Evolutionary conservation across 331 rosid species (phyloP), one percentile per base, ranked within the genome.

Genomic region (Cucumis variabilis): DNA sequence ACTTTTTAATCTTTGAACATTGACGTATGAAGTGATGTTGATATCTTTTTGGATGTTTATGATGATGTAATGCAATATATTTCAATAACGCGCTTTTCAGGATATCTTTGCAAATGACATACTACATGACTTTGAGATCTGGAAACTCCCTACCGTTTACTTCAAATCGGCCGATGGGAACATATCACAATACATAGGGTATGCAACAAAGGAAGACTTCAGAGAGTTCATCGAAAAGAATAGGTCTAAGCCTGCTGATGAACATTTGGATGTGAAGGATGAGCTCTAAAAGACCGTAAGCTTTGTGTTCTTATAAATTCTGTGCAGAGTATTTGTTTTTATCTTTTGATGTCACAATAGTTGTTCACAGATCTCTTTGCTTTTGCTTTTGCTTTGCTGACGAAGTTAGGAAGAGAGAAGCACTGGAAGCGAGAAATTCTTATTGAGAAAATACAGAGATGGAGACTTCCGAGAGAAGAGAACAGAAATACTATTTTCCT

Each of bases 41-140:
- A 17, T 14, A 8, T 33, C 77, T 33, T 44, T 76, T n/a, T n/a
- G 69, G 77, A 51, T 13, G 44, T 80, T 46, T 23, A 66, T 85
- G 33, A 25, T 66, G 86, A 63, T 76, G 51, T 16, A 55, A 55
- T 51, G 65, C 65, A 58, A 58, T 17, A 46, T 8, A 21, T 86
- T 66, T 82, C 28, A 67, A 37, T 55, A 19, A 28, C 37, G 24
- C 37, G 33, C 62, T 46, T 87, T 87, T 86, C 81, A 97, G 99
- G 98, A 96, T 83, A 95, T 95, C 66, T 91, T 94, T 51, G 93
- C 94, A 86, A 97, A 97, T 76, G 98, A 96, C 88, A 46, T 92
- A 68, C 94, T 92, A 6, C n/a, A 60, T 27, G 46, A 71, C 85
- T 97, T 96, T 37, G 96, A 93, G 9, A 93, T 94, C 80, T 89